Evolutionary conservation across 768 basidiomycete species (phyloP), one percentile per base, ranked within the genome.

Genomic region (Pleurotus giganteus): DNA sequence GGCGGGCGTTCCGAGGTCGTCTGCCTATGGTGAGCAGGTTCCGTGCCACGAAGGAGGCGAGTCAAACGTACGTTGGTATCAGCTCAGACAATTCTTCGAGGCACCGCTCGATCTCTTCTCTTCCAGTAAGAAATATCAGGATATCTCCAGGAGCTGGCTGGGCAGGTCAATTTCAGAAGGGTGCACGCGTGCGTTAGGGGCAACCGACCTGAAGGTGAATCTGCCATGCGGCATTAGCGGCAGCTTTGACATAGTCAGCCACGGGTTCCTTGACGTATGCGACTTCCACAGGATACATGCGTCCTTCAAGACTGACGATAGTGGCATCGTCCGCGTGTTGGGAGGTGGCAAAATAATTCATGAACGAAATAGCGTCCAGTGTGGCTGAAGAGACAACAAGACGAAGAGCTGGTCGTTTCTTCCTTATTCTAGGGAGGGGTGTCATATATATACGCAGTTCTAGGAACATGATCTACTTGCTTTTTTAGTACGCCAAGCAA

Each of bases 311-410:
- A 65, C 89, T 91, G 61, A 98, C 80, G 56, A 98, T 89, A 1
- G 81, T 85, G 0, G 90, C 89, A 55, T 91, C 92, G 55, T 84
- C 79, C 2, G 77, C 61, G n/a, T 78, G 74, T 15, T 75, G 77
- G 17, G 79, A 79, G 1, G 82, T 74, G 28, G 86, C 84, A 70
- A 99, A 99, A 69, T 94, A 98, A 50, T 95, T 87, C 34, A 88
- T 71, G 65, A 99, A 95, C 6, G 87, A 84, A 28, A 83, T 80
- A 19, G 96, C 96, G 66, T 99, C 97, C 23, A 99, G 84, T 0
- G 97, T 99, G 2, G 97, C 97, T 3, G 94, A 97, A 9, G 97
- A 98, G 28, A 98, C 86, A 34, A 99, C 88, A 29, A 99, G 74
- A 23, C 97, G 82, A 43, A 99, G 82, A 1, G 89, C 85, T 9